These are phyloP conservation scores for Taiozyma sp. DNA, from an alignment of 1,139 yeast genomes.

Conservation along the genomic window DNA sequence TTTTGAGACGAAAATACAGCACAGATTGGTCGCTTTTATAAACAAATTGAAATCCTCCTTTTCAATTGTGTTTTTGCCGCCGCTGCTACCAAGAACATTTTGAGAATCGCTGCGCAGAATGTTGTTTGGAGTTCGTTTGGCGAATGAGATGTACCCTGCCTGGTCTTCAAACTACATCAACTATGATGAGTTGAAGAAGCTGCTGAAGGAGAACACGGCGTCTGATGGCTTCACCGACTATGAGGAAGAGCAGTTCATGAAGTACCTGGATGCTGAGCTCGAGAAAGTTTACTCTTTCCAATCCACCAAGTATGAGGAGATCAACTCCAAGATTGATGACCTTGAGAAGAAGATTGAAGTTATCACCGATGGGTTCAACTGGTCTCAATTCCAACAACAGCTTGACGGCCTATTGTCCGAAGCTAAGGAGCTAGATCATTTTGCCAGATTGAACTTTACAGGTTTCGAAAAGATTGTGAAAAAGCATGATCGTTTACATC, in stretches of 20 bases:
- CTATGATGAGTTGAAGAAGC: slow-evolving; percentile 73
- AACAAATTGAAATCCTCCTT: neutral
- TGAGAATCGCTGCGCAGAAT: slow-evolving; percentile 29
- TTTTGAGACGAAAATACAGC: neutral
- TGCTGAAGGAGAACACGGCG: slow-evolving; percentile 74
- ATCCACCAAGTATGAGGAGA: slow-evolving; percentile 58
- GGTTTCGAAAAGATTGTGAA: slow-evolving; percentile 93
- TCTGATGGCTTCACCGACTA: slow-evolving; percentile 60
- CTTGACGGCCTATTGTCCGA: slow-evolving; percentile 69
- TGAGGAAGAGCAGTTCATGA: slow-evolving; percentile 81
- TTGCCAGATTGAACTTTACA: slow-evolving; percentile 86
- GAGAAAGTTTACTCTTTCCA: slow-evolving; percentile 94
- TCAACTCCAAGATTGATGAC: slow-evolving; percentile 57
- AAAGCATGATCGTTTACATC: slow-evolving; percentile 89
- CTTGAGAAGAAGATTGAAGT: slow-evolving; percentile 46
- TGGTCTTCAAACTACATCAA: slow-evolving; percentile 83
- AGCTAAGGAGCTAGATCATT: slow-evolving; percentile 85
- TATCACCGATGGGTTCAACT: slow-evolving; percentile 35
- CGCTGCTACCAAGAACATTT: neutral
- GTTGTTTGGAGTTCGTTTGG: slow-evolving; percentile 83
- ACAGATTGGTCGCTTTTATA: neutral
- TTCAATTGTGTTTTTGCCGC: too few relatives aligned
- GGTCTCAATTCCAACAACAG: slow-evolving; percentile 50
- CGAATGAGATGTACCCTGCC: slow-evolving; percentile 77
- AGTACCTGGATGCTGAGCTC: slow-evolving; percentile 74